phyloP scores from a whole-genome alignment of 2,329 filamentous ascomycete species.

The Aspergillus udagawae region DNA sequence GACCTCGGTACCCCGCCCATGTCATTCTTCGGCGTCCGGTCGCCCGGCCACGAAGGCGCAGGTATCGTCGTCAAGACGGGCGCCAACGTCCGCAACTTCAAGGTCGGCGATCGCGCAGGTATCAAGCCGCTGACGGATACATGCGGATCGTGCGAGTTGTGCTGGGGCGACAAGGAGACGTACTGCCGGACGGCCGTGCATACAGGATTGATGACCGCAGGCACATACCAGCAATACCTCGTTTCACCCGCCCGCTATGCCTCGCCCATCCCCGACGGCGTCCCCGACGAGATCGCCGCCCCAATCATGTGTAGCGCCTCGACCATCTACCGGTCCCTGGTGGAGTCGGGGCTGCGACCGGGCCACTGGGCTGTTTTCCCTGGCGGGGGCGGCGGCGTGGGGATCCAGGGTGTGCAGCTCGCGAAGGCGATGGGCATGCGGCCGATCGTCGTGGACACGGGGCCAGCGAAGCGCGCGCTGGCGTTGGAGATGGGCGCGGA shows the following conservation, averaged over 20 bases:
- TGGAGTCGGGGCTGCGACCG: constrained; percentile 47
- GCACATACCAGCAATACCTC: constrained; percentile 59
- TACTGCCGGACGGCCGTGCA: constrained; percentile 34
- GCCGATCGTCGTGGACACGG: constrained; percentile 54
- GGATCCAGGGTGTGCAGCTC: constrained; percentile 55
- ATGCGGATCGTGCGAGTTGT: constrained; percentile 49
- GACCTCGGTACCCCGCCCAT: constrained; percentile 50
- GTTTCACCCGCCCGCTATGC: constrained; percentile 54
- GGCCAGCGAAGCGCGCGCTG: constrained; percentile 45
- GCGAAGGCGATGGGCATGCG: constrained; percentile 55
- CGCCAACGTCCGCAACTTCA: constrained; percentile 49
- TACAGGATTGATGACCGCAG: constrained; percentile 43
- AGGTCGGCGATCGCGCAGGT: constrained; percentile 52
- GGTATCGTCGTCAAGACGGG: constrained; percentile 57
- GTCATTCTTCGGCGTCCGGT: constrained; percentile 42
- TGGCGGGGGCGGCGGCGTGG: constrained; percentile 50
- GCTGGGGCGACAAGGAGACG: constrained; percentile 51
- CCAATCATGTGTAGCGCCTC: constrained; percentile 59
- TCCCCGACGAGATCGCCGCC: constrained; percentile 53
- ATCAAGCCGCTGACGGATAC: constrained; percentile 51
- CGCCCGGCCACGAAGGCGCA: constrained; percentile 54
- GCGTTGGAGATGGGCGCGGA: constrained; percentile 51
- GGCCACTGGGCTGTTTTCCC: constrained; percentile 49
- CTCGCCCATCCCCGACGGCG: constrained; percentile 52
- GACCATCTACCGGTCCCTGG: constrained; percentile 56